A percentile compares a stretch with the other conserved stretches of the same genome.
Conservation (phyloP, 495 filamentous ascomycete genomes). For the Penicillium lividum region DNA sequence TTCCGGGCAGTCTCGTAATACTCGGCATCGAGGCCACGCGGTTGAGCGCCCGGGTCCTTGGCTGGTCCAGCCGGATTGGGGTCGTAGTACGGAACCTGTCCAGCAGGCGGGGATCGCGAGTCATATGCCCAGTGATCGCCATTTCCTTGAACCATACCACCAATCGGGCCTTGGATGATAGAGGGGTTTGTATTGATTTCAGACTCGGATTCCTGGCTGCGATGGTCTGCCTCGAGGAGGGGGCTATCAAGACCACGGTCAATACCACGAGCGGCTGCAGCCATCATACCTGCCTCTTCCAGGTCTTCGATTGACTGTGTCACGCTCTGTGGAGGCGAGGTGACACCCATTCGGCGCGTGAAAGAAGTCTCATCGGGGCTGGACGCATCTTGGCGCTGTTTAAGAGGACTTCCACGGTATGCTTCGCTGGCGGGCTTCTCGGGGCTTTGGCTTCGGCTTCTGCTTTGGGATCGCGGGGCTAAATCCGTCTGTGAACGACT, state of each 20-base stretch:
- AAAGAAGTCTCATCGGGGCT: constrained; percentile 48
- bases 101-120: constrained; percentile 47
- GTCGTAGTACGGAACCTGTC: constrained; percentile 44
- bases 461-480: constrained; percentile 5
- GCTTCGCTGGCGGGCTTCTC: constrained; percentile 19
- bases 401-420: constrained; percentile 45
- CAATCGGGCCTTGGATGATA: constrained; percentile 68
- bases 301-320: constrained; percentile 62
- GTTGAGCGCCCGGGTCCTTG: constrained; percentile 31
- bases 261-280: constrained; percentile 63
- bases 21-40: constrained; percentile 35
- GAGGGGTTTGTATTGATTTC: constrained; percentile 80
- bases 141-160: constrained; percentile 47
- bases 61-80: constrained; percentile 42
- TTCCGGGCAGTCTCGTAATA: constrained; percentile 44
- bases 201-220: constrained; percentile 50
- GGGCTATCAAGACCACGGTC: constrained; percentile 55
- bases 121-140: constrained; percentile 57
- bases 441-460: constrained; percentile 18
- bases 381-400: constrained; percentile 44
- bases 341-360: constrained; percentile 49
- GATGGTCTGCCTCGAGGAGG: constrained; percentile 56
- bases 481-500: constrained; percentile 39
- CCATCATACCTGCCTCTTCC: constrained; percentile 54
- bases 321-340: constrained; percentile 76